A percentile compares a stretch with the other conserved stretches of the same genome.
Conservation (phyloP, 129 eudicot genomes). For the Tagetes patula region DNA sequence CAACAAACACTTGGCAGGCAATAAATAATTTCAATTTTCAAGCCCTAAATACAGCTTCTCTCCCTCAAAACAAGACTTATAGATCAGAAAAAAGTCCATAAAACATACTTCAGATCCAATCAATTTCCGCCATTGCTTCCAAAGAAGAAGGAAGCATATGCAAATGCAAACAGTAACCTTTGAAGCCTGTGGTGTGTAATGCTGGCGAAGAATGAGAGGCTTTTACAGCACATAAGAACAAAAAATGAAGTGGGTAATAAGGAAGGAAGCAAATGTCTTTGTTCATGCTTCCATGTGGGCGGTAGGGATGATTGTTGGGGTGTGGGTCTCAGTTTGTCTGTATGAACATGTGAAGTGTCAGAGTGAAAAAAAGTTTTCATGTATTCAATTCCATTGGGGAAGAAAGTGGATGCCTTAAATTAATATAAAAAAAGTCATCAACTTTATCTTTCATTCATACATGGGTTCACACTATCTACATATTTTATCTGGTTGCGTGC, state of each 20-base stretch:
- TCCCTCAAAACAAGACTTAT: neutral
- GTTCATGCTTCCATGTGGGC: conserved; percentile 63
- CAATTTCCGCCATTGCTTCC: conserved; percentile 14
- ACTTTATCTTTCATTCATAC: too few relatives aligned
- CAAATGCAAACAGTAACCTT: conserved; percentile 21
- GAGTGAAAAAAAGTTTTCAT: conserved; percentile 1
- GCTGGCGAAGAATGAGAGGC: neutral
- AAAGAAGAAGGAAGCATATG: neutral
- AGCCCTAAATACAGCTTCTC: conserved; percentile 6
- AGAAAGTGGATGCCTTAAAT: neutral
- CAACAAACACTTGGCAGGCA: conserved; percentile 30
- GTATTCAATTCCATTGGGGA: neutral
- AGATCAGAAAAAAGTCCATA: neutral
- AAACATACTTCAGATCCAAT: conserved; percentile 16
- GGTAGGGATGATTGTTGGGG: conserved; percentile 49
- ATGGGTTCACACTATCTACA: too few relatives aligned
- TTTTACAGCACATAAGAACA: conserved; percentile 26
- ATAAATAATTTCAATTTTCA: neutral
- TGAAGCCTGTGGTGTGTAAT: neutral
- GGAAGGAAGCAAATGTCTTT: conserved; percentile 25
- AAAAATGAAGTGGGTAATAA: neutral
- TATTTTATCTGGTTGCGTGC: too few relatives aligned
- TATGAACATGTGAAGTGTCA: conserved; percentile 65
- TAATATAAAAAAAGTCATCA: too few relatives aligned
- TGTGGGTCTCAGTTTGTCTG: conserved; percentile 70